Percentiles rank a stretch among this genome's conserved stretches.
These are phyloP conservation scores for Chlamydomonas incerta DNA, from an alignment of 139 green algal genomes.

Conservation along the genomic window DNA sequence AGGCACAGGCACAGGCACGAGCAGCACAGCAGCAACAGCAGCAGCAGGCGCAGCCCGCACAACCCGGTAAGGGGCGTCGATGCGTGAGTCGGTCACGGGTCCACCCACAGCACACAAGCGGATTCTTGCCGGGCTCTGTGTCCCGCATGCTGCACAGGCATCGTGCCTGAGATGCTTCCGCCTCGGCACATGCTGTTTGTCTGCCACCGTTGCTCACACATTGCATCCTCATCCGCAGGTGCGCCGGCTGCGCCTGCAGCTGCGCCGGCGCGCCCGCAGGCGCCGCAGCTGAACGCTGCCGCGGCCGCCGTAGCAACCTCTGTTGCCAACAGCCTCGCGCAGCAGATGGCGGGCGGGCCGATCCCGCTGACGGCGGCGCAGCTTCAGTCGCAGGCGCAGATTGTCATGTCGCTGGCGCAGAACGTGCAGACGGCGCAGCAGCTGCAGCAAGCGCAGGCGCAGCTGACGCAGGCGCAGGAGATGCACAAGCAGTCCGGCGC, in stretches of 20 bases:
- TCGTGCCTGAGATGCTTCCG: too few species aligned
- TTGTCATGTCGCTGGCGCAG: conserved; percentile 18
- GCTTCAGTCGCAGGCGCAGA: conserved; percentile 17
- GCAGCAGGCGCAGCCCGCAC: neutral
- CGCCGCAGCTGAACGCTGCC: neutral
- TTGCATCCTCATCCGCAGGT: neutral
- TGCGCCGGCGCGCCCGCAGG: neutral
- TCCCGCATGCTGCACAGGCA: too few species aligned
- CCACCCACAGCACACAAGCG: too few species aligned
- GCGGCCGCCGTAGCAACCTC: neutral
- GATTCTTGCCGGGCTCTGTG: too few species aligned
- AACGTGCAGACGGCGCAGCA: conserved; percentile 26
- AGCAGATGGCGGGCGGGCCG: neutral
- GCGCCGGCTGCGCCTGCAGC: neutral
- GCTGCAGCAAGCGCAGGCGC: conserved; percentile 40
- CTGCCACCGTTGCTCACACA: too few species aligned
- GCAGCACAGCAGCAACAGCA: conserved; percentile 3
- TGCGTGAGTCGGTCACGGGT: too few species aligned
- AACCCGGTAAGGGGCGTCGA: neutral
- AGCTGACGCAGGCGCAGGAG: conserved; percentile 36
- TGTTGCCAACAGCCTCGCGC: neutral
- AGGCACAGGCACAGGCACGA: neutral
- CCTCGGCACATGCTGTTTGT: too few species aligned
- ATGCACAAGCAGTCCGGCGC: conserved; percentile 20
- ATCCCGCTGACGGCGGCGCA: conserved; percentile 10